phyloP scores from a whole-genome alignment of 371 early-diverging fungal species.

The Paraphysoderma sedebokerense region DNA sequence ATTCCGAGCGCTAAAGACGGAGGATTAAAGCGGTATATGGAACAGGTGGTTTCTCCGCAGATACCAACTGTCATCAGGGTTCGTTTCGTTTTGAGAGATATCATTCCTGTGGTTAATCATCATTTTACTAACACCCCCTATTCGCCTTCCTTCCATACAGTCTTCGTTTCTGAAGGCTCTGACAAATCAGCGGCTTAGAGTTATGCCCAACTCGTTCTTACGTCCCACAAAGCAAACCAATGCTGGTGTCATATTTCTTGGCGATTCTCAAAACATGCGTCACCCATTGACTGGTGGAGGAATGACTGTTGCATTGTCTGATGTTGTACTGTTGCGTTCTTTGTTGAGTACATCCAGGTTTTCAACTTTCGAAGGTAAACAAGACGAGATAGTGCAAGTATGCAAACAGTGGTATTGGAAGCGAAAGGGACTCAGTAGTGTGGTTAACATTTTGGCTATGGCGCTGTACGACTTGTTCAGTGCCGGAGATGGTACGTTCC shows the following conservation, averaged over 20 bases:
- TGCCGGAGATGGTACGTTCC: constrained; percentile 27
- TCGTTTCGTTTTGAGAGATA: too few species aligned
- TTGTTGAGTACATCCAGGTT: constrained; percentile 28
- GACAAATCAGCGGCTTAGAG: constrained; percentile 50
- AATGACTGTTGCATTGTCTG: constrained; percentile 89
- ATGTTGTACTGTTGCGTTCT: constrained; percentile 48
- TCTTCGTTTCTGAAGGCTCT: constrained; percentile 43
- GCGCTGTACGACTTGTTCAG: constrained; percentile 77
- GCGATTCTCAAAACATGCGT: constrained; percentile 89
- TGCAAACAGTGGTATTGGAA: constrained; percentile 48
- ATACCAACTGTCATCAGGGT: constrained; percentile 37
- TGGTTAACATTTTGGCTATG: constrained; percentile 77
- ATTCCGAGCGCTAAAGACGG: constrained; percentile 50
- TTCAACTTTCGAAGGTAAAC: constrained; percentile 20
- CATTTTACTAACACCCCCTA: too few species aligned
- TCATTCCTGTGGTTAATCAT: constrained; percentile 4
- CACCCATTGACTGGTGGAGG: constrained; percentile 91
- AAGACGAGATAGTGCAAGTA: constrained; percentile 21
- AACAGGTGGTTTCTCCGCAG: constrained; percentile 38
- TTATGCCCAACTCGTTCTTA: constrained; percentile 80
- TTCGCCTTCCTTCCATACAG: constrained; percentile 19
- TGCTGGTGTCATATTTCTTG: constrained; percentile 60
- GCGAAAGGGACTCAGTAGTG: constrained; percentile 49
- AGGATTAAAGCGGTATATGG: constrained; percentile 30
- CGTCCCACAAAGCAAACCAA: constrained; percentile 48